Conservation (phyloP, 257 asterid species). For the Solanum gandarillasii region DNA sequence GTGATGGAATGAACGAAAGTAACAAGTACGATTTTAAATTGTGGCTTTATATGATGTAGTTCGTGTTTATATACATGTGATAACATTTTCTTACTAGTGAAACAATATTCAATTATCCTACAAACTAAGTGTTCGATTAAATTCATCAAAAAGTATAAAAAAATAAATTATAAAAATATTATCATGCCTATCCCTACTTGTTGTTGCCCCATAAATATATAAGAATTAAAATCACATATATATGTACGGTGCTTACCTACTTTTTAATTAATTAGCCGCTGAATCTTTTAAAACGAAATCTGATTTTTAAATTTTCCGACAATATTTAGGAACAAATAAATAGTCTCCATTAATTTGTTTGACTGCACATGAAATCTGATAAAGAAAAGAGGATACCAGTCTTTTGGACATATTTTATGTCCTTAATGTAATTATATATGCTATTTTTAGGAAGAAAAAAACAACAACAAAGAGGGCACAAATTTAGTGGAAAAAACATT, state of each 20-base stretch:
- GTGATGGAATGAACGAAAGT: too few species aligned
- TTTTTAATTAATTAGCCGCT: not conserved
- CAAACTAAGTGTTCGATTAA: too few species aligned
- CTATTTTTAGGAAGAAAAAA: not conserved
- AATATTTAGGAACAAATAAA: not conserved
- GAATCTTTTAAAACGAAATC: not conserved
- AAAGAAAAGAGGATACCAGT: not conserved
- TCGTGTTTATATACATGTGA: too few species aligned
- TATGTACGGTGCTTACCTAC: not conserved
- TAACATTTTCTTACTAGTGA: too few species aligned
- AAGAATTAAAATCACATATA: not conserved
- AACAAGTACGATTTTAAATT: too few species aligned
- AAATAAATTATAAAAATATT: too few species aligned
- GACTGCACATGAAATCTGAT: not conserved
- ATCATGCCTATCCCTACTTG: too few species aligned
- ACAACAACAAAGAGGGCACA: not conserved
- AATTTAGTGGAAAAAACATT: not conserved
- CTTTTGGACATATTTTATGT: not conserved
- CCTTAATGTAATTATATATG: not conserved
- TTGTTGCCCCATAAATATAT: not conserved
- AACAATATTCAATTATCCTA: too few species aligned
- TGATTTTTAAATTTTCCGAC: not conserved
- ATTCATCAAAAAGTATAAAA: too few species aligned
- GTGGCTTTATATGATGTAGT: too few species aligned
- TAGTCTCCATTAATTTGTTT: not conserved